Evolutionary conservation across 2,329 filamentous ascomycete species (phyloP), one percentile per base, ranked within the genome.

Genomic region (Diaporthe amygdali): DNA sequence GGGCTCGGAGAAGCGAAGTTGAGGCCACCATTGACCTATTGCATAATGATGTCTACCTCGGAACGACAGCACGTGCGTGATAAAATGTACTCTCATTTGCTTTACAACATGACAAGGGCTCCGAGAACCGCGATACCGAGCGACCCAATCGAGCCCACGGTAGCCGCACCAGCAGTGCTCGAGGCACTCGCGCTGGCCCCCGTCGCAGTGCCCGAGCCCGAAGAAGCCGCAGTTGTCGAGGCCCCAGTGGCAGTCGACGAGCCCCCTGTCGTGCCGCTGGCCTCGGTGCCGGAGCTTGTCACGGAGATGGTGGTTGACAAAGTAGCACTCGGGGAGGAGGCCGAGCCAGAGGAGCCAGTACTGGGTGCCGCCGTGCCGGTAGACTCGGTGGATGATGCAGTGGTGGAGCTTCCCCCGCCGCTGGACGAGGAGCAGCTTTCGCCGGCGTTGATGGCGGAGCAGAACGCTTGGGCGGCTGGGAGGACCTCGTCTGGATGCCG

Each of bases 361-460:
- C 14, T 44, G 9, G 32, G 22, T n/a, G 55, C 37, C 22, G 22
- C 66, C 12, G 34, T 44, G 17, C 37, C 51, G 22, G 37, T 68
- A 25, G 10, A 30, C 46, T 49, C 46, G 46, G 46, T 30, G 14
- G 64, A 55, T 17, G 49, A 9, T 2, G 34, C 25, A n/a, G 14
- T 51, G 44, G 32, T 46, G 41, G 46, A 27, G 17, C n/a, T 47
- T 8, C 55, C 47, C 12, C 55, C 47, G 37, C 55, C 22, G n/a
- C 54, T 63, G n/a, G 69, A 67, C 1, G 69, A 46, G 17, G 70
- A 71, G 27, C 70, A 71, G 30, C n/a, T 41, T 6, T 56, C 34
- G 47, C 70, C 70, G 37, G 37, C 66, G 4, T 71, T 63, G 70
- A 69, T 61, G 54, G 66, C 66, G 27, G 52, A 55, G 37, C 70